These are phyloP conservation scores for Rhododendron vialii DNA, from an alignment of 148 eudicot species.

Conservation along the genomic window DNA sequence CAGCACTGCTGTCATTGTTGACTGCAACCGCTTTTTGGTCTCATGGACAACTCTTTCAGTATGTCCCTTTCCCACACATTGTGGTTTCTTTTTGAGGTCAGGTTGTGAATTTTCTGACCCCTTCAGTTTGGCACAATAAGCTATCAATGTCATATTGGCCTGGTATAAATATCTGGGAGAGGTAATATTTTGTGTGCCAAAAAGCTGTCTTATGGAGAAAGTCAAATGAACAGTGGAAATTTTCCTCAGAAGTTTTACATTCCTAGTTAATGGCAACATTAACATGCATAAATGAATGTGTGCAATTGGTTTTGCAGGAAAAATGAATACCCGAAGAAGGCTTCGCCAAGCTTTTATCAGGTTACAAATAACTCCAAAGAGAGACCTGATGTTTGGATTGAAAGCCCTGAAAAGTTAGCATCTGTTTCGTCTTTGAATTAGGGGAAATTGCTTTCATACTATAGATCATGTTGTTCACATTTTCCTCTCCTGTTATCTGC, in stretches of 20 bases:
- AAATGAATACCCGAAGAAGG: constrained; percentile 75
- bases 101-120: not conserved
- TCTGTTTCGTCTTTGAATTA: not conserved
- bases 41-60: not conserved
- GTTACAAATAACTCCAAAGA: constrained; percentile 91
- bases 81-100: not conserved
- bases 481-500: constrained; percentile 1
- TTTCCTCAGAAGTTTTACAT: not conserved
- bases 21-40: not conserved
- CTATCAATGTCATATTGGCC: not conserved
- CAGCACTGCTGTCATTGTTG: not conserved
- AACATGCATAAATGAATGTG: not conserved
- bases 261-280: not conserved
- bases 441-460: not conserved
- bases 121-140: not conserved
- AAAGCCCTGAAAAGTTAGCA: constrained; percentile 84
- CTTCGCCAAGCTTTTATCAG: constrained; percentile 79
- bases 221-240: not conserved
- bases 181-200: not conserved
- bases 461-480: not conserved
- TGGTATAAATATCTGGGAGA: not conserved
- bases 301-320: constrained; percentile 32
- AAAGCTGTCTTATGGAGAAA: not conserved
- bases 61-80: not conserved
- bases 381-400: constrained; percentile 99